These are phyloP conservation scores for Phascolomyces articulosus DNA, from an alignment of 371 early-diverging fungal genomes.

Conservation along the genomic window DNA sequence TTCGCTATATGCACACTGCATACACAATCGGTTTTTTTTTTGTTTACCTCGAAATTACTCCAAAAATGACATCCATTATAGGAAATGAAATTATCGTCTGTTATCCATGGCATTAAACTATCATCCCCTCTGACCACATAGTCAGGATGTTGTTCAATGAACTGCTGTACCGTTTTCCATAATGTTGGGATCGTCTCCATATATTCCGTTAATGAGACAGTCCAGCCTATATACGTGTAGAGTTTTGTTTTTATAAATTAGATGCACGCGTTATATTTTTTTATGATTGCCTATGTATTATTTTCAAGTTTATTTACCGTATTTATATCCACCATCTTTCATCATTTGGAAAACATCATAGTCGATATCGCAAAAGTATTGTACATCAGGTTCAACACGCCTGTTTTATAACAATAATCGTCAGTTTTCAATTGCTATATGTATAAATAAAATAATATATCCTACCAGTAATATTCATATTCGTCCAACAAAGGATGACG, in stretches of 20 bases:
- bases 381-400: slow-evolving; percentile 93
- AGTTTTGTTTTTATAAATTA: not conserved
- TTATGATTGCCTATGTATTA: no score
- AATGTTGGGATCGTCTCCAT: slow-evolving; percentile 83
- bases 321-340: slow-evolving; percentile 78
- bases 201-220: slow-evolving; percentile 83
- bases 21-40: not conserved
- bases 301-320: slow-evolving; percentile 55
- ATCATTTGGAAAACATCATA: slow-evolving; percentile 91
- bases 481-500: slow-evolving; percentile 77
- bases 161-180: slow-evolving; percentile 71
- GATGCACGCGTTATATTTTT: no score
- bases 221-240: slow-evolving; percentile 64
- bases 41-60: slow-evolving; percentile 58
- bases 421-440: no score
- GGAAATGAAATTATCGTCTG: slow-evolving; percentile 28
- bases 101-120: slow-evolving; percentile 31
- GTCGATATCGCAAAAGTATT: slow-evolving; percentile 84
- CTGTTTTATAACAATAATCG: slow-evolving; percentile 9
- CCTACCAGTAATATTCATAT: slow-evolving; percentile 95
- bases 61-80: slow-evolving; percentile 84
- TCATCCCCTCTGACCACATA: slow-evolving; percentile 22
- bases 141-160: slow-evolving; percentile 52
- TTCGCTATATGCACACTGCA: not conserved
- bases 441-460: no score